A percentile compares a stretch with the other conserved stretches of the same genome.
These are phyloP conservation scores for Fusarium tanahbumbuense DNA, from an alignment of 2,329 filamentous ascomycete species.

Conservation along the genomic window DNA sequence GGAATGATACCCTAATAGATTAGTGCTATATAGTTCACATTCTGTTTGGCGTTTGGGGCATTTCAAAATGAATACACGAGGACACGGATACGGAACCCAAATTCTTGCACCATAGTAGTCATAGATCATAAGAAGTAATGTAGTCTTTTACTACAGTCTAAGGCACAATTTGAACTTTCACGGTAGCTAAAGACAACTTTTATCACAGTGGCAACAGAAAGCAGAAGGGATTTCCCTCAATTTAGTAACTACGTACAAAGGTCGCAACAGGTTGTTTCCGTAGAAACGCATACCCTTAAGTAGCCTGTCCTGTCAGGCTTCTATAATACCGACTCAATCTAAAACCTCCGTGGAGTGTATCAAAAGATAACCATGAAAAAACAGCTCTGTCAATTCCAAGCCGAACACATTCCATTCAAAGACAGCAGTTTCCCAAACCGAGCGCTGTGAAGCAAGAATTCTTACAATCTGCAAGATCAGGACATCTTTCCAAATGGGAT, in stretches of 20 bases:
- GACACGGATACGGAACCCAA: not conserved
- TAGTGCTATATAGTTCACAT: not conserved
- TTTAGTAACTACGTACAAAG: not conserved
- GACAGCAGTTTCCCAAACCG: not conserved
- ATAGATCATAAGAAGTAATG: not conserved
- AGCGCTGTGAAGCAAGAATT: not conserved
- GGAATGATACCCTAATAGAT: slow-evolving; percentile 3
- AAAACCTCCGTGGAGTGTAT: not conserved
- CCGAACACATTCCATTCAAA: not conserved
- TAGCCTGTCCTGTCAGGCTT: not conserved
- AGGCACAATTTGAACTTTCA: not conserved
- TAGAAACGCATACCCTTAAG: not conserved
- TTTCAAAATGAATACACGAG: not conserved
- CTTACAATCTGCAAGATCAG: not conserved
- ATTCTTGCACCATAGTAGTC: not conserved
- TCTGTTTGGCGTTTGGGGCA: not conserved
- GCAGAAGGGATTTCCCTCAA: not conserved
- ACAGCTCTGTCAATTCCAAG: not conserved
- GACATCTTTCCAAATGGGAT: not conserved
- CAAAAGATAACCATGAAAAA: not conserved
- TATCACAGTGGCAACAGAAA: not conserved
- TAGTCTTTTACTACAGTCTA: not conserved
- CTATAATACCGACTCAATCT: not conserved
- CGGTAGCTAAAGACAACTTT: not conserved
- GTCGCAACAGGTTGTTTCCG: not conserved